Evolutionary conservation across 495 filamentous ascomycete genomes (phyloP), one percentile per base, ranked within the genome.

Genomic region (Entonaema liquescens): DNA sequence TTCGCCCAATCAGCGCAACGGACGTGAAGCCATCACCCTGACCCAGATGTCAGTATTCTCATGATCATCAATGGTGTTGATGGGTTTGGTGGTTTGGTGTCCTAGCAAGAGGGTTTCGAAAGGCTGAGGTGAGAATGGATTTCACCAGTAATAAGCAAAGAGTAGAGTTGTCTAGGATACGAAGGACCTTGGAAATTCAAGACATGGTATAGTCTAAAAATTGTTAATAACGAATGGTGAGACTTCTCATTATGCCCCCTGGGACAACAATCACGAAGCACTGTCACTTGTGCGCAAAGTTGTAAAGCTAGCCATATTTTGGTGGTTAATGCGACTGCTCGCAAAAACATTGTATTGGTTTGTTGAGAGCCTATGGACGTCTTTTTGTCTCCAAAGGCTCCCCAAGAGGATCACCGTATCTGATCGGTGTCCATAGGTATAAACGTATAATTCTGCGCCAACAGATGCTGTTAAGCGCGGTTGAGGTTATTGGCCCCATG

Each of bases 261-360:
- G 23, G 5, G 6, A 38, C 25, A 25, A 50, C 31, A 58, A 33
- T 63, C 63, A 63, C 58, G 38, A 31, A 28, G 40, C 57, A 67
- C 53, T 53, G 42, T 59, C 59, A 70, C 61, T 63, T 49, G 47
- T 38, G 58, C 25, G 33, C 47, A 40, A 40, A 28, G 50, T 26
- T 25, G 12, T 33, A 35, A 19, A 49, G 54, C n/a, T 57, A 50
- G 56, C 26, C 40, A 66, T 68, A 66, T 65, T 73, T 69, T 66
- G 35, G n/a, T 66, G 70, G 62, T 69, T 66, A 59, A 62, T 73
- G 70, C 70, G 70, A 73, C 65, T 69, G 69, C n/a, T 57, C 67
- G 56, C 65, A 63, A 75, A 68, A 72, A 71, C 73, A 73, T 71
- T 75, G 70, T 75, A 73, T 77, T 74, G 72, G 75, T 60, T 49